Conservation (phyloP, 2,329 filamentous ascomycete species). For the Gaeumannomyces tritici region DNA sequence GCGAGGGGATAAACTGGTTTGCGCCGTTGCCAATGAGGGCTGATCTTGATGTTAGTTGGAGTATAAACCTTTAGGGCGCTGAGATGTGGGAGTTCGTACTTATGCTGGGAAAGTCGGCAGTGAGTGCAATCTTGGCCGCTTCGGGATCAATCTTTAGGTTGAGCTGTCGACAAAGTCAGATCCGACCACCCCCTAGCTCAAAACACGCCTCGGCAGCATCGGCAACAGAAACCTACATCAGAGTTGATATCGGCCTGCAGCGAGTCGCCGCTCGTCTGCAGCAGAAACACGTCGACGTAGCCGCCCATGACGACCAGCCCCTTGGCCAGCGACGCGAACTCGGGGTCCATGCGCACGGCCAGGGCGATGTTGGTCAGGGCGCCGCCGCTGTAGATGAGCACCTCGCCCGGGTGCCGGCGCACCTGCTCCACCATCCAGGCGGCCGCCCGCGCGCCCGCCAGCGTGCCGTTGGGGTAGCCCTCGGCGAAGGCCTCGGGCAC, state of each 20-base stretch:
- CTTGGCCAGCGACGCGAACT: constrained; percentile 34
- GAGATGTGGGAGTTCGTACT: constrained; percentile 5
- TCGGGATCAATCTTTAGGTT: constrained; percentile 43
- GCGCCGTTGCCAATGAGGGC: constrained; percentile 34
- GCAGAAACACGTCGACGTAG: constrained; percentile 32
- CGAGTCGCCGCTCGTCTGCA: constrained; percentile 14
- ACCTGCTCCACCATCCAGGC: constrained; percentile 38
- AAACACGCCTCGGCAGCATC: too few relatives aligned
- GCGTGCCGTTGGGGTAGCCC: constrained; percentile 34
- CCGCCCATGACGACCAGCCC: constrained; percentile 40
- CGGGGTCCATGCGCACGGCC: constrained; percentile 26
- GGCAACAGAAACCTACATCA: constrained; percentile 11
- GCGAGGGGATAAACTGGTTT: constrained; percentile 28
- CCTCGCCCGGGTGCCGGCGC: constrained; percentile 36
- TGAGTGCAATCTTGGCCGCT: constrained; percentile 36
- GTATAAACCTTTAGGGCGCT: too few relatives aligned
- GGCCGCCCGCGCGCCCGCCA: constrained; percentile 27
- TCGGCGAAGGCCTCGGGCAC: constrained; percentile 29
- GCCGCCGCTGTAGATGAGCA: constrained; percentile 30
- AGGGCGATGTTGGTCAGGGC: constrained; percentile 7
- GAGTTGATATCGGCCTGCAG: constrained; percentile 16
- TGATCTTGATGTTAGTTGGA: background rate
- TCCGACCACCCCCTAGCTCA: too few relatives aligned
- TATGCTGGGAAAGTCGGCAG: constrained; percentile 34
- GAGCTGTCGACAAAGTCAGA: constrained; percentile 21